Percentiles rank a stretch among this genome's conserved stretches.
Conservation (phyloP, 2,329 filamentous ascomycete genomes). For the Fusarium incarnatum region DNA sequence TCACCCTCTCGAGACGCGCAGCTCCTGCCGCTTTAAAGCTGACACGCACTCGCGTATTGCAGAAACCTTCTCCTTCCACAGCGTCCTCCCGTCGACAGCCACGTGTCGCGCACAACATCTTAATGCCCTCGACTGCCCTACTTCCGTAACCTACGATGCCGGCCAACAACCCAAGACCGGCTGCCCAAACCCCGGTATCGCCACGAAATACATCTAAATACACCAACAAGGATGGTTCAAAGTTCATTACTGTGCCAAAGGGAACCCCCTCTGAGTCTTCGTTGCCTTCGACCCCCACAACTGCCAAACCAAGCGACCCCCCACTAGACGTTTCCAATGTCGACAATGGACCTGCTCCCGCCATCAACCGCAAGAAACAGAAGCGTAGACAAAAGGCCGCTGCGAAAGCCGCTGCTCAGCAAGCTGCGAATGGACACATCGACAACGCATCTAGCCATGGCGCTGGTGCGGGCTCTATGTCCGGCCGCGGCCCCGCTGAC, state of each 20-base stretch:
- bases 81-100: slow-evolving; percentile 42
- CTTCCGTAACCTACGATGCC: slow-evolving; percentile 59
- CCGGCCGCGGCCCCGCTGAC: slow-evolving; percentile 50
- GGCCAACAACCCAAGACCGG: slow-evolving; percentile 64
- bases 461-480: slow-evolving; percentile 38
- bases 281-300: slow-evolving; percentile 64
- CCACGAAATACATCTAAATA: slow-evolving; percentile 70
- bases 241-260: slow-evolving; percentile 75
- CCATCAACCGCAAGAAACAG: slow-evolving; percentile 93
- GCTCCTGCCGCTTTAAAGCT: slow-evolving; percentile 33
- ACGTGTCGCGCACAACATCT: slow-evolving; percentile 50
- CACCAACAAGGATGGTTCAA: slow-evolving; percentile 75
- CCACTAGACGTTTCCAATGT: slow-evolving; percentile 41
- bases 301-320: slow-evolving; percentile 53
- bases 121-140: slow-evolving; percentile 54
- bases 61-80: slow-evolving; percentile 27
- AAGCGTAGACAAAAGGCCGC: slow-evolving; percentile 91
- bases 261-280: slow-evolving; percentile 63
- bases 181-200: slow-evolving; percentile 62
- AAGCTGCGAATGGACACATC: slow-evolving; percentile 56
- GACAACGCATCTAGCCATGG: slow-evolving; percentile 47
- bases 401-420: slow-evolving; percentile 68
- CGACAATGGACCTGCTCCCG: slow-evolving; percentile 54
- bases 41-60: slow-evolving; percentile 37
- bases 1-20: slow-evolving; percentile 38